Conservation (phyloP, 352 stramenopile genomes). For the Globisporangium cylindrosporum region DNA sequence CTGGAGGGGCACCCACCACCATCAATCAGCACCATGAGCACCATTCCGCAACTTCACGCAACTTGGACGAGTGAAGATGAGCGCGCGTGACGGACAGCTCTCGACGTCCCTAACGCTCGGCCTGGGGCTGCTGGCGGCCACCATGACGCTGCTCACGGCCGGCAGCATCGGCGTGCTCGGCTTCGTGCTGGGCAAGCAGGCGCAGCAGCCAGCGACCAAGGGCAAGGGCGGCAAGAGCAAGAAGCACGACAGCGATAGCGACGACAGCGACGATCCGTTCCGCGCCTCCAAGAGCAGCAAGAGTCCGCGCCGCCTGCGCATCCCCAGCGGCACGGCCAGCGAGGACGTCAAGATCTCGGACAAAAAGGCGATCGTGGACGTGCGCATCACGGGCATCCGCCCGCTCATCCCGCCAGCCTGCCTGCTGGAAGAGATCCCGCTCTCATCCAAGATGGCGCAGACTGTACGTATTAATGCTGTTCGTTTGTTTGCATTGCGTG, state of each 20-base stretch:
- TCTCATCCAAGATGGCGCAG: conserved; percentile 72
- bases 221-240: conserved; percentile 20
- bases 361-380: conserved; percentile 84
- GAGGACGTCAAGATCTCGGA: conserved; percentile 85
- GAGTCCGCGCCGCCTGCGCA: conserved; percentile 43
- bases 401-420: conserved; percentile 86
- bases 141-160: conserved; percentile 70
- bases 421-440: conserved; percentile 81
- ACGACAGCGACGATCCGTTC: conserved; percentile 18
- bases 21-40: background rate
- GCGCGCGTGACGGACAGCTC: conserved; percentile 26
- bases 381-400: conserved; percentile 83
- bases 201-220: conserved; percentile 4
- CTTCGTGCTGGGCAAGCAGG: conserved; percentile 65
- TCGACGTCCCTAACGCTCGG: conserved; percentile 60
- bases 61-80: conserved; percentile 2
- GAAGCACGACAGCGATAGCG: conserved; percentile 17
- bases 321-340: conserved; percentile 60
- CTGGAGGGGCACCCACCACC: background rate
- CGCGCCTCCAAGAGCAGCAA: conserved; percentile 14
- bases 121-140: conserved; percentile 62
- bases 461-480: conserved; percentile 28
- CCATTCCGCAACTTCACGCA: background rate
- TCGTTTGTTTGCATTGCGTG: background rate
- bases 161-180: conserved; percentile 66